Evolutionary conservation across 768 basidiomycete species (phyloP), one percentile per base, ranked within the genome.

Genomic region (Albatrellus ellisii): DNA sequence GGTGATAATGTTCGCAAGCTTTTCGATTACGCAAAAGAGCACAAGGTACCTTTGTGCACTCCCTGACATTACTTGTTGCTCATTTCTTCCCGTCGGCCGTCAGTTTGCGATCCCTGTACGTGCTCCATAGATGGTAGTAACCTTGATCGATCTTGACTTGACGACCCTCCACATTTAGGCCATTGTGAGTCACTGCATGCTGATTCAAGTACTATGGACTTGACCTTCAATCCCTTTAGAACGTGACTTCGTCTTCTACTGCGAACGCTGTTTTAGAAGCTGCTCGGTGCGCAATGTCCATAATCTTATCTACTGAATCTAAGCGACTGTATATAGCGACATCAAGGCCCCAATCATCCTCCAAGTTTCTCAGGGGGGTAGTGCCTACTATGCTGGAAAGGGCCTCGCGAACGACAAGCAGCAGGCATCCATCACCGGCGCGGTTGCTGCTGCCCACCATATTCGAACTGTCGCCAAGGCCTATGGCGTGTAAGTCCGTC

Each of bases 331-430:
- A 39, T 43, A 46, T 54, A 88, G 88, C 50, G 95, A 97, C 61
- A 76, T 86, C 72, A 97, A 98, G 62, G 73, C 94, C 24, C 94
- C 94, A 45, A 91, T 99, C 66, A 98, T 99, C 64, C 68, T 97
- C 55, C 95, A 98, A 60, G 80, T 92, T 49, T 99, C 95, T 42
- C 92, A 99, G 61, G 95, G 95, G 44, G 95, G 95, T 55, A 74
- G 77, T 47, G 94, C 92, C 40, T 97, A 83, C 73, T 97, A 86
- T 57, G 89, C 89, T 34, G 95, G 95, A 48, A 99, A 99, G 64
- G 94, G 92, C 22, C 73, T 99, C 44, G 66, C 83, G 54, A 98
- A 98, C 61, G 88, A 83, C 61, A 81, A 90, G 53, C 95, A 98
- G 57, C 79, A 97, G 63, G 95, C 89, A 4, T 97, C 94, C 33